Conservation (phyloP, 2,329 filamentous ascomycete species). For the Colletotrichum plurivorum region DNA sequence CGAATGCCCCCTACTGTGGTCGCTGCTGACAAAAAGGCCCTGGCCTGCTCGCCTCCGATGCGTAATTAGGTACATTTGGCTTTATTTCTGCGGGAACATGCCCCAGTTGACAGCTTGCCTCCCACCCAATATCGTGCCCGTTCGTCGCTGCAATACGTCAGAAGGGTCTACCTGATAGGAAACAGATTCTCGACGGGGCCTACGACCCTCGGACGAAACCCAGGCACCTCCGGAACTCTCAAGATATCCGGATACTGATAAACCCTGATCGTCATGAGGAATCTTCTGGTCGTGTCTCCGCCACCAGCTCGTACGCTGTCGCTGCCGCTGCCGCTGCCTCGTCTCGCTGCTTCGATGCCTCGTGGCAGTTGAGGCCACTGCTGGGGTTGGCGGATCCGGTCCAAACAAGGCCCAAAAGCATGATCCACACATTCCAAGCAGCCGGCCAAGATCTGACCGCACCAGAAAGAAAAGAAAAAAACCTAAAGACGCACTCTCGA, state of each 20-base stretch:
- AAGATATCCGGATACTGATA: background rate
- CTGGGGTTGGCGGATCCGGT: conserved; percentile 22
- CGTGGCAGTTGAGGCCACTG: conserved; percentile 15
- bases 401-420: conserved; percentile 37
- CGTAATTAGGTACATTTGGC: conserved; percentile 5
- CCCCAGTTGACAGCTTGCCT: conserved; percentile 4
- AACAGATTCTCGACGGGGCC: background rate
- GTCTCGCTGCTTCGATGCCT: conserved; percentile 12
- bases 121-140: conserved; percentile 2
- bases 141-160: conserved; percentile 30
- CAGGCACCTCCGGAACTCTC: background rate
- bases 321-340: background rate
- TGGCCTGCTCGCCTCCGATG: background rate
- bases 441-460: conserved; percentile 38
- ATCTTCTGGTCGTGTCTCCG: conserved; percentile 7
- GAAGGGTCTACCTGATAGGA: conserved; percentile 3
- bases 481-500: conserved; percentile 24
- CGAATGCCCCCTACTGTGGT: background rate
- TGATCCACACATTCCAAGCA: conserved; percentile 39
- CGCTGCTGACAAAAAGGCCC: conserved; percentile 29
- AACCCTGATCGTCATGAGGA: background rate
- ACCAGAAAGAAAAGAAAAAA: conserved; percentile 7
- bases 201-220: conserved; percentile 7
- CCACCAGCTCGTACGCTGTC: background rate
- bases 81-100: conserved; percentile 18